phyloP scores from a whole-genome alignment of 2,329 filamentous ascomycete species.

The Dothideomycetes sp. region DNA sequence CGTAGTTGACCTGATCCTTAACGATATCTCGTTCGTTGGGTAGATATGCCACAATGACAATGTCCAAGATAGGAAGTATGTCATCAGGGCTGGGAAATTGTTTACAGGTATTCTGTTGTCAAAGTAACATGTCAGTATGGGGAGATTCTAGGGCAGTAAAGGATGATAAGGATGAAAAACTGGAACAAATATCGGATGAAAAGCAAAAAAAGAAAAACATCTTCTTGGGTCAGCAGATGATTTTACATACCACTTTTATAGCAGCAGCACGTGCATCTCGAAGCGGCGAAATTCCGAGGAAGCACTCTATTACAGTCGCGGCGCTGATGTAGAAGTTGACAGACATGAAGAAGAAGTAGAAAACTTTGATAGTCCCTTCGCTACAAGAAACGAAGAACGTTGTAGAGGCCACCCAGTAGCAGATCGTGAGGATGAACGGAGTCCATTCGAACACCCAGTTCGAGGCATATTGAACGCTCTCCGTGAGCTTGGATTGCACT shows the following conservation, averaged over 20 bases:
- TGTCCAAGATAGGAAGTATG: constrained; percentile 34
- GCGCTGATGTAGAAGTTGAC: constrained; percentile 26
- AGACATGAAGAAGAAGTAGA: constrained; percentile 28
- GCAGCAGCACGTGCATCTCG: constrained; percentile 22
- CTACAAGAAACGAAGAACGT: constrained; percentile 24
- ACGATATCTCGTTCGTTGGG: constrained; percentile 44
- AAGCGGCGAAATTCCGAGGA: constrained; percentile 24
- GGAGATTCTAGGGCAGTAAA: no score
- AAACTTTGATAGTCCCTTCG: constrained; percentile 21
- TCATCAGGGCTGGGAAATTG: constrained; percentile 21
- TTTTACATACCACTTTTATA: constrained; percentile 22
- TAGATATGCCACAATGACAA: constrained; percentile 42
- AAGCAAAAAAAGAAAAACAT: no score
- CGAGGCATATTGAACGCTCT: constrained; percentile 14
- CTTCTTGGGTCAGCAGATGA: no score
- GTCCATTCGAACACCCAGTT: constrained; percentile 26
- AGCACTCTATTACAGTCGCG: constrained; percentile 23
- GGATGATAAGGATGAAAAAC: no score
- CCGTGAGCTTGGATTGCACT: no score
- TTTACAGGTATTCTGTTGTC: constrained; percentile 18
- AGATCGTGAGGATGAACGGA: constrained; percentile 22
- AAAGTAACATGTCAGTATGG: no score
- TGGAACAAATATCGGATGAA: no score
- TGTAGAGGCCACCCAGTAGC: constrained; percentile 24
- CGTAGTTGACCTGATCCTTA: constrained; percentile 38